Percentiles rank a stretch among this genome's conserved stretches.
These are phyloP conservation scores for Tetramitus jugosus DNA, from an alignment of 208 protist genomes.

Conservation along the genomic window DNA sequence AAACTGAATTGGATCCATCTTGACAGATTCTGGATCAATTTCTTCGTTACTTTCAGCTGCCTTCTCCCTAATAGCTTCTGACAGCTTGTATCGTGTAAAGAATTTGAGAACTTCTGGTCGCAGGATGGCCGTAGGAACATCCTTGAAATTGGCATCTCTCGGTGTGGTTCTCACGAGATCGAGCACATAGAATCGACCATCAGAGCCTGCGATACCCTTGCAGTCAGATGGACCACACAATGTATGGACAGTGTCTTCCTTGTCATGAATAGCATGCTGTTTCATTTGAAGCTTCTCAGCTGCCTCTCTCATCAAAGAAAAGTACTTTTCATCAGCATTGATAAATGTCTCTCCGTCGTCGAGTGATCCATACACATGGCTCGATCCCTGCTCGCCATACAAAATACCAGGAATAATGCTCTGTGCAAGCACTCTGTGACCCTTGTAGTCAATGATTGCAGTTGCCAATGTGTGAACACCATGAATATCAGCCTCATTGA, in stretches of 20 bases:
- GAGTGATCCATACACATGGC: conserved; percentile 36
- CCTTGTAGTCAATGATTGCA: conserved; percentile 46
- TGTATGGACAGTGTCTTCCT: conserved; percentile 3
- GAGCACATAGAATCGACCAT: conserved; percentile 44
- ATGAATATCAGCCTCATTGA: conserved; percentile 33
- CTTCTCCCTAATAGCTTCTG: background rate
- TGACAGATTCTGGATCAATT: background rate
- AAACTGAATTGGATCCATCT: background rate
- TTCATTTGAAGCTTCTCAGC: conserved; percentile 35
- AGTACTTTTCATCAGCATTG: conserved; percentile 32
- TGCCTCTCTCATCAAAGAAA: conserved; percentile 27
- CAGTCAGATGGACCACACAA: background rate
- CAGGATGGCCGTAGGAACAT: background rate
- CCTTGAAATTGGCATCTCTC: conserved; percentile 38
- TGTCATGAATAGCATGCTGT: conserved; percentile 32
- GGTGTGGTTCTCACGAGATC: conserved; percentile 40
- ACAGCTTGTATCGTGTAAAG: too few species aligned
- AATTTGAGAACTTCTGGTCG: background rate
- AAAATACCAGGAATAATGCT: conserved; percentile 43
- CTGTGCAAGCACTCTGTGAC: conserved; percentile 42
- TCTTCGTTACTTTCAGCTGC: background rate
- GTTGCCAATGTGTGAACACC: conserved; percentile 38
- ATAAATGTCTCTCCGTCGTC: conserved; percentile 37
- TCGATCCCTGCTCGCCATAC: conserved; percentile 27
- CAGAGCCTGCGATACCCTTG: conserved; percentile 43